These are phyloP conservation scores for Sordariomycetes sp. DNA, from an alignment of 2,329 filamentous ascomycete species.

Conservation along the genomic window DNA sequence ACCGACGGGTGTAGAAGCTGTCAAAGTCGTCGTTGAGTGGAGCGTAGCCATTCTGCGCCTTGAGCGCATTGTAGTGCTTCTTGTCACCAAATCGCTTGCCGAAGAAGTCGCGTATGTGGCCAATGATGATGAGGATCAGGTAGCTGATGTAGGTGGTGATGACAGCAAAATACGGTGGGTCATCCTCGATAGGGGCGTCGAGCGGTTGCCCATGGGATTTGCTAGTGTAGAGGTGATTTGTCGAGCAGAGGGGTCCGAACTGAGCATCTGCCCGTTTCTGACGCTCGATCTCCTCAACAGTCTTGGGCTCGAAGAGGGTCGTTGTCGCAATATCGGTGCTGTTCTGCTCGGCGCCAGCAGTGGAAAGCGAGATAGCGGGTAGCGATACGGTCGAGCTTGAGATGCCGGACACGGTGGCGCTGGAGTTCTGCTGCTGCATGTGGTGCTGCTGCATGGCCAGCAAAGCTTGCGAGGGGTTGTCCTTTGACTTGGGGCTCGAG, in stretches of 20 bases:
- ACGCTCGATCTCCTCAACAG: constrained; percentile 69
- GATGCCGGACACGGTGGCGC: constrained; percentile 47
- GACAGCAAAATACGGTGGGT: constrained; percentile 93
- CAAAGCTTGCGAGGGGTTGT: constrained; percentile 59
- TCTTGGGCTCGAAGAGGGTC: constrained; percentile 76
- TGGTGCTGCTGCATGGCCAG: constrained; percentile 55
- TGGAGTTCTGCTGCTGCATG: constrained; percentile 10
- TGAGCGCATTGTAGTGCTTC: constrained; percentile 73
- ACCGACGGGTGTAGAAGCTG: constrained; percentile 88
- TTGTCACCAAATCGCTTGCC: constrained; percentile 88
- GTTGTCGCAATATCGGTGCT: constrained; percentile 65
- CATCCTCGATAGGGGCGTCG: constrained; percentile 79
- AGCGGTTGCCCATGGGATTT: constrained; percentile 75
- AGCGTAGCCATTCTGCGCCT: constrained; percentile 79
- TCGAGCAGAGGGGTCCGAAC: constrained; percentile 76
- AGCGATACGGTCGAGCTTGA: constrained; percentile 67
- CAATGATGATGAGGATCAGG: constrained; percentile 87
- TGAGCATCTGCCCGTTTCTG: constrained; percentile 77
- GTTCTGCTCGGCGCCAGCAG: constrained; percentile 66
- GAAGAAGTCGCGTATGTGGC: constrained; percentile 94
- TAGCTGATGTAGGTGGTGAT: constrained; percentile 98
- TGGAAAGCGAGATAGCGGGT: constrained; percentile 86
- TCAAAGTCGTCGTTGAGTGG: constrained; percentile 97
- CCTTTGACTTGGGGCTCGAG: constrained; percentile 66
- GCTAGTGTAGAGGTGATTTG: constrained; percentile 81